phyloP scores from a whole-genome alignment of 768 basidiomycete species.

The Lyophyllum atratum region DNA sequence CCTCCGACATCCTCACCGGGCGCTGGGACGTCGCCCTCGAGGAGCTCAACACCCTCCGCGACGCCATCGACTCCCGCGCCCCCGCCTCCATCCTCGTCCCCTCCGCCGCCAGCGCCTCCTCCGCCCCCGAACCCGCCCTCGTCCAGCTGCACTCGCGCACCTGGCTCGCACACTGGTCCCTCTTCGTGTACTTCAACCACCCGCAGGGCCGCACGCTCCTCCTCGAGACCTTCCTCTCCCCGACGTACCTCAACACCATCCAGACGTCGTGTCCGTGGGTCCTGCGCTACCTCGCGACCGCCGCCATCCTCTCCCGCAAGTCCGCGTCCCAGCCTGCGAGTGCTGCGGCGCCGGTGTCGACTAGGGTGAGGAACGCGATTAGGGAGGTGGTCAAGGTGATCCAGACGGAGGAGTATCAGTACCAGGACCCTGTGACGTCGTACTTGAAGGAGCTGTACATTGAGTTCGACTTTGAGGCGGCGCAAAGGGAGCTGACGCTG shows the following conservation, averaged over 20 bases:
- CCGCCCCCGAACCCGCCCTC: constrained; percentile 67
- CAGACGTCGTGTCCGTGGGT: constrained; percentile 96
- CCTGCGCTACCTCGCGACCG: constrained; percentile 90
- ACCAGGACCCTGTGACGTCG: constrained; percentile 88
- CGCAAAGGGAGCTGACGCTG: constrained; percentile 76
- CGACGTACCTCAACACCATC: constrained; percentile 97
- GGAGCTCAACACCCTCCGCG: constrained; percentile 94
- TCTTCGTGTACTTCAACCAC: constrained; percentile 99
- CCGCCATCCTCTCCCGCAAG: constrained; percentile 90
- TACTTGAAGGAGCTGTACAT: constrained; percentile 94
- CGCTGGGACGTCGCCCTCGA: constrained; percentile 95
- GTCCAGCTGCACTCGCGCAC: constrained; percentile 91
- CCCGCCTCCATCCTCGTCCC: constrained; percentile 49
- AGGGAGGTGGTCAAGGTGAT: constrained; percentile 92
- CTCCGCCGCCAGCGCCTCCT: constrained; percentile 29
- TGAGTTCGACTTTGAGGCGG: constrained; percentile 95
- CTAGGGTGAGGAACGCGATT: constrained; percentile 85
- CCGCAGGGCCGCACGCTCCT: constrained; percentile 87
- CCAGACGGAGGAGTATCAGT: constrained; percentile 95
- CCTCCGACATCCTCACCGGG: constrained; percentile 93
- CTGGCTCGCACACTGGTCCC: constrained; percentile 97
- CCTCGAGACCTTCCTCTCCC: constrained; percentile 95
- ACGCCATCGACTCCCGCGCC: constrained; percentile 82
- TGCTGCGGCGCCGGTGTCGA: constrained; percentile 47
- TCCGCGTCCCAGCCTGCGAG: constrained; percentile 51